Evolutionary conservation across 495 filamentous ascomycete species (phyloP).

Genomic region (Stereocaulon alpinum): DNA sequence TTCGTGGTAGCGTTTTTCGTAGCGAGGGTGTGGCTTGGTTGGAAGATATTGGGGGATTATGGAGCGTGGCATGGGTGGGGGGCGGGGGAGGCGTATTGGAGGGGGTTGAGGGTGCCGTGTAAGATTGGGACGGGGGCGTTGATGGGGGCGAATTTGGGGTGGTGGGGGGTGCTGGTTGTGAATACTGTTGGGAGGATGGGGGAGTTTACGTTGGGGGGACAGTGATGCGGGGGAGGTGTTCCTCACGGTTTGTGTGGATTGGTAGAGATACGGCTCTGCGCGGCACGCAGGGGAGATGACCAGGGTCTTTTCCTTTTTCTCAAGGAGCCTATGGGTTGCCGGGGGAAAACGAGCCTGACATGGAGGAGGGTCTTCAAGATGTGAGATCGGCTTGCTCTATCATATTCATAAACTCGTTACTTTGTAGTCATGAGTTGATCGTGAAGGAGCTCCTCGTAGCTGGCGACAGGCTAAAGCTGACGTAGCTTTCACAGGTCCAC

Average conservation of each 20-base stretch:
- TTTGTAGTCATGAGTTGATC: neutral
- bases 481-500: too few relatives aligned
- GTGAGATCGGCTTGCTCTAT: too few relatives aligned
- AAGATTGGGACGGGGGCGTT: slow-evolving; percentile 20
- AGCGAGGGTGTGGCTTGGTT: slow-evolving; percentile 16
- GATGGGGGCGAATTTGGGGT: slow-evolving; percentile 12
- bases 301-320: too few relatives aligned
- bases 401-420: too few relatives aligned
- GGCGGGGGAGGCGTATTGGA: slow-evolving; percentile 13
- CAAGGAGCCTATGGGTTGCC: too few relatives aligned
- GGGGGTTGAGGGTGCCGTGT: slow-evolving; percentile 16
- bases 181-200: slow-evolving; percentile 8
- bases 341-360: too few relatives aligned
- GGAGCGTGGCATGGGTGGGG: slow-evolving; percentile 13
- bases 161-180: slow-evolving; percentile 16
- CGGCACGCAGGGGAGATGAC: too few relatives aligned
- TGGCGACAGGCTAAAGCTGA: too few relatives aligned
- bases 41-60: slow-evolving; percentile 15
- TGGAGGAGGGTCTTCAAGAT: too few relatives aligned
- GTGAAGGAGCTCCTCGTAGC: neutral
- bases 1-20: slow-evolving; percentile 15
- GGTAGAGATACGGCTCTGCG: too few relatives aligned
- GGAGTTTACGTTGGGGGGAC: slow-evolving; percentile 4
- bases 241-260: too few relatives aligned
- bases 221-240: neutral